Percentiles rank a stretch among this genome's conserved stretches.
These are phyloP conservation scores for Dactylonectria macrodidyma DNA, from an alignment of 2,329 filamentous ascomycete genomes.

Conservation along the genomic window DNA sequence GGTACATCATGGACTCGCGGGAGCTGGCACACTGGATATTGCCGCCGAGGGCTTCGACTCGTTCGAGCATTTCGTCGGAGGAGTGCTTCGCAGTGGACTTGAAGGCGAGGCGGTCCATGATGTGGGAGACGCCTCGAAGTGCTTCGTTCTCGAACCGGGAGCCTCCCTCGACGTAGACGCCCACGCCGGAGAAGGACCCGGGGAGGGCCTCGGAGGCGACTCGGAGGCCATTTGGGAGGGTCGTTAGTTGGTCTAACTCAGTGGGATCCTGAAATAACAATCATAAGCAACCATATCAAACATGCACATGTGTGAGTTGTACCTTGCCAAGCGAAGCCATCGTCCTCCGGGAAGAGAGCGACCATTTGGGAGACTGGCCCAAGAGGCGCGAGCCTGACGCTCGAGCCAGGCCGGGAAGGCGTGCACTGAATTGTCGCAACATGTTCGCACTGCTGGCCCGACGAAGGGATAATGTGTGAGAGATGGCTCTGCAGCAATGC, in stretches of 20 bases:
- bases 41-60: conserved; percentile 89
- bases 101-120: conserved; percentile 96
- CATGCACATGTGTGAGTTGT: neutral
- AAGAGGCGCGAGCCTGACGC: conserved; percentile 45
- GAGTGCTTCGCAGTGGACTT: conserved; percentile 83
- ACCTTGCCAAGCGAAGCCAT: conserved; percentile 56
- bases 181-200: conserved; percentile 94
- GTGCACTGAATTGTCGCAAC: conserved; percentile 55
- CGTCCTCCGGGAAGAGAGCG: conserved; percentile 41
- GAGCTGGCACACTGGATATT: conserved; percentile 98
- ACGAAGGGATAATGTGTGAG: conserved; percentile 1
- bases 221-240: conserved; percentile 90
- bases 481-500: conserved; percentile 29
- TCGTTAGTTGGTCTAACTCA: conserved; percentile 90
- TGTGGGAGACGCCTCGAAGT: conserved; percentile 92
- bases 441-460: conserved; percentile 44
- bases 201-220: conserved; percentile 96
- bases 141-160: conserved; percentile 92
- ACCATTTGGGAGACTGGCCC: conserved; percentile 41
- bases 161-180: conserved; percentile 95
- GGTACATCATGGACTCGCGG: conserved; percentile 98
- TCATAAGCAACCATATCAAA: conserved; percentile 9
- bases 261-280: conserved; percentile 75
- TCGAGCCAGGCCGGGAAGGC: conserved; percentile 49
- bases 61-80: conserved; percentile 88